Conservation (phyloP, 345 rosid species). For the rapeseed (Brassica napus) region Da-Ae NC_063446.1:10717001-10717500, state of each 20-base stretch:
- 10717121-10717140: too few relatives aligned
- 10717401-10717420: conserved; percentile 62
- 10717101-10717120: too few relatives aligned
- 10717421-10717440: conserved; percentile 60
- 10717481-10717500: too few relatives aligned
- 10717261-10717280: conserved; percentile 67
- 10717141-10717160: too few relatives aligned
- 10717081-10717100: too few relatives aligned
- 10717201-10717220: conserved; percentile 70
- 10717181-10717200: conserved; percentile 63
- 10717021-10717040: too few relatives aligned
- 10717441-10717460: conserved; percentile 58
- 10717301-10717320: conserved; percentile 58
- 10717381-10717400: conserved; percentile 51
- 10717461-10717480: conserved; percentile 44
- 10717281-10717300: conserved; percentile 75
- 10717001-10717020: too few relatives aligned
- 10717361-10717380: conserved; percentile 75
- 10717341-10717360: conserved; percentile 80
- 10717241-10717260: conserved; percentile 62
- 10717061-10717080: too few relatives aligned
- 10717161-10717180: conserved; percentile 55
- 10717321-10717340: conserved; percentile 60
- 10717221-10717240: conserved; percentile 60
- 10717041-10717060: too few relatives aligned